Percentiles rank a stretch among this genome's conserved stretches.
phyloP scores from a whole-genome alignment of 371 early-diverging fungal genomes.

The Mortierella sp. region DNA sequence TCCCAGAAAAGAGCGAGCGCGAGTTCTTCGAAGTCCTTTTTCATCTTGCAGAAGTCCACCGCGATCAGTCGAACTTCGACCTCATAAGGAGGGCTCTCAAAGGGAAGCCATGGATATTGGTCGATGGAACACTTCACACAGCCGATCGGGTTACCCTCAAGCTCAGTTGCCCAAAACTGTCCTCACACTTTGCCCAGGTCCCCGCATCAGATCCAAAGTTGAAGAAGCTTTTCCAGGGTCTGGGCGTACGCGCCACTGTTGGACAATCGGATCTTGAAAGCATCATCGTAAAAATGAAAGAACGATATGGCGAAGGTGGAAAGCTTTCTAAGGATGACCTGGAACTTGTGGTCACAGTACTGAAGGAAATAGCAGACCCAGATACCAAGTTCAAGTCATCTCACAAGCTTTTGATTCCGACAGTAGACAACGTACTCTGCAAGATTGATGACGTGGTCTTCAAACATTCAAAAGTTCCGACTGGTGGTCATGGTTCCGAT shows the following conservation, averaged over 20 bases:
- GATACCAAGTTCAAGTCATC: neutral
- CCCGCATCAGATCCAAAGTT: neutral
- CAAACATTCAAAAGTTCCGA: constrained; percentile 8
- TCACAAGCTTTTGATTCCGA: constrained; percentile 8
- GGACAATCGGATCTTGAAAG: constrained; percentile 12
- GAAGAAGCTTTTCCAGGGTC: constrained; percentile 13
- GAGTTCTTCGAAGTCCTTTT: no score
- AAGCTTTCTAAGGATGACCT: constrained; percentile 2
- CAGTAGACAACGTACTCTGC: constrained; percentile 5
- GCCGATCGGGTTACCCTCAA: constrained; percentile 19
- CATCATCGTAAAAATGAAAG: neutral
- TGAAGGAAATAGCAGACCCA: neutral
- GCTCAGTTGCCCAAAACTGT: neutral
- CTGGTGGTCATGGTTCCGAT: neutral
- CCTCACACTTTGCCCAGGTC: constrained; percentile 21
- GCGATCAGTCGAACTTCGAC: neutral
- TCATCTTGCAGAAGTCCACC: neutral
- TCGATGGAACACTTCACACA: constrained; percentile 12
- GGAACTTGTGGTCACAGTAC: constrained; percentile 14
- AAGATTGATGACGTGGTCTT: constrained; percentile 16
- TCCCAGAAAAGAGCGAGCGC: no score
- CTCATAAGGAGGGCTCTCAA: constrained; percentile 3
- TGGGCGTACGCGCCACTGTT: constrained; percentile 23
- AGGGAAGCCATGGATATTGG: constrained; percentile 15
- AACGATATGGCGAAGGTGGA: neutral